Base-by-base conservation (phyloP, 208 protist species). In the Borovskyia barvae region DNA sequence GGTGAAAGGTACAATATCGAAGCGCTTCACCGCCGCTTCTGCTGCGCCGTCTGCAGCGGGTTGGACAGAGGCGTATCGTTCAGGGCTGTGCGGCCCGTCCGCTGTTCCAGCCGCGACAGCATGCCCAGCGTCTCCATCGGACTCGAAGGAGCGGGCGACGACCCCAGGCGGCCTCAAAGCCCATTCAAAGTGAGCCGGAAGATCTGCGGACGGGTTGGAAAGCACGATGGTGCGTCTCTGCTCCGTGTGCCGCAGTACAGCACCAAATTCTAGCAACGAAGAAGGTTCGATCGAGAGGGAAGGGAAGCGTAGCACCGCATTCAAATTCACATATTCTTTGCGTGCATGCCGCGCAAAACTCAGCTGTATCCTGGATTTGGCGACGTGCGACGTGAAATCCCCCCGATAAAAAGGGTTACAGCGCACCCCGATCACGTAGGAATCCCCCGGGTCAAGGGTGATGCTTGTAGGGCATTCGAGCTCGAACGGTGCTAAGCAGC, bases 1-100 rank as follows among this genome's bases (percentile, higher is more conserved):
- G 7, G 85, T 70, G 57, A 97, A 97, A 12, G 97, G 97, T 0
- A 97, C 64, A 61, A 99, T 82, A 66, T 99, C 97, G 63, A 98
- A 98, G 9, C 75, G 65, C 28, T 80, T 79, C 36, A 37, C 43
- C 33, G 43, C 66, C 33, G 32, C 19, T 11, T 33, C 22, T 5
- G 68, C 19, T 17, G 49, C 36, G 30, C 49, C 52, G 15, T 84
- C 59, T 3, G 72, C 80, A 30, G 95, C 76, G 24, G 72, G 56
- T 11, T 46, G n/a, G 2, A 35, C 39, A 19, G 20, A 14, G 22
- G 12, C 15, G 32, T 49, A 47, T 17, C 24, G 32, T n/a, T 54
- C 20, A 14, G 2, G 39, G 58, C 2, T 40, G 5, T 58, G n/a
- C 12, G n/a, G 28, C 7, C 11, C 29, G 5, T n/a, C 7, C 12